phyloP scores from a whole-genome alignment of 169 alveolate species.

The Cryptosporidium ubiquitum region DNA sequence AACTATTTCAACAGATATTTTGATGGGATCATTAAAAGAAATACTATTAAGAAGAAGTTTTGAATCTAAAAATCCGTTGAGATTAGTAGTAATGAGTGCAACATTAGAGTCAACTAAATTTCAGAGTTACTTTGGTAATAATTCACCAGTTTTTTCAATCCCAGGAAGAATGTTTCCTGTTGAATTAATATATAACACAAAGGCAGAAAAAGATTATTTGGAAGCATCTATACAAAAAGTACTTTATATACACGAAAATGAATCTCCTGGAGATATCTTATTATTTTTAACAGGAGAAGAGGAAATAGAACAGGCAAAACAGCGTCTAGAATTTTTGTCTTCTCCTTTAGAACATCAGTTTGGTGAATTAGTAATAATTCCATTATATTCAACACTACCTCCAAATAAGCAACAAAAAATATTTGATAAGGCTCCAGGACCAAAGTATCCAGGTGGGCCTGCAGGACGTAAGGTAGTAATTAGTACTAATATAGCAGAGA shows the following conservation, averaged over 20 bases:
- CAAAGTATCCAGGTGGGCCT: constrained; percentile 90
- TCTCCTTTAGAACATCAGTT: constrained; percentile 63
- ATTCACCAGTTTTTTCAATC: constrained; percentile 94
- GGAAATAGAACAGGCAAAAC: constrained; percentile 85
- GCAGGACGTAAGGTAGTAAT: constrained; percentile 88
- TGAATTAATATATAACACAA: constrained; percentile 93
- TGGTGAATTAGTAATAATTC: constrained; percentile 89
- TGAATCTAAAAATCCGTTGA: constrained; percentile 79
- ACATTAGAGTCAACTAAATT: constrained; percentile 96
- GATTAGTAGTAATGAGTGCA: constrained; percentile 97
- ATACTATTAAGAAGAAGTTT: constrained; percentile 87
- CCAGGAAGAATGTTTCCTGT: constrained; percentile 99
- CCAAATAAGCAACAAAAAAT: constrained; percentile 95
- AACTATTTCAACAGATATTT: constrained; percentile 96
- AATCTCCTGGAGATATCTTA: constrained; percentile 89
- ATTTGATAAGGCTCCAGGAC: constrained; percentile 95
- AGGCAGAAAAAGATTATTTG: constrained; percentile 94
- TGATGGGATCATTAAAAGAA: constrained; percentile 96
- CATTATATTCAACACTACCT: constrained; percentile 97
- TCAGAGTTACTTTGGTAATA: constrained; percentile 90
- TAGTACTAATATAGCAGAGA: constrained; percentile 99
- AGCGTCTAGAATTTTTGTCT: constrained; percentile 76
- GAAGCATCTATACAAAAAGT: constrained; percentile 93
- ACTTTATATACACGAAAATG: constrained; percentile 91
- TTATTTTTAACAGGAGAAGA: constrained; percentile 89